Evolutionary conservation across 1,284 basidiomycete genomes (phyloP), one percentile per base, ranked within the genome.

Genomic region (Earliella scabrosa): DNA sequence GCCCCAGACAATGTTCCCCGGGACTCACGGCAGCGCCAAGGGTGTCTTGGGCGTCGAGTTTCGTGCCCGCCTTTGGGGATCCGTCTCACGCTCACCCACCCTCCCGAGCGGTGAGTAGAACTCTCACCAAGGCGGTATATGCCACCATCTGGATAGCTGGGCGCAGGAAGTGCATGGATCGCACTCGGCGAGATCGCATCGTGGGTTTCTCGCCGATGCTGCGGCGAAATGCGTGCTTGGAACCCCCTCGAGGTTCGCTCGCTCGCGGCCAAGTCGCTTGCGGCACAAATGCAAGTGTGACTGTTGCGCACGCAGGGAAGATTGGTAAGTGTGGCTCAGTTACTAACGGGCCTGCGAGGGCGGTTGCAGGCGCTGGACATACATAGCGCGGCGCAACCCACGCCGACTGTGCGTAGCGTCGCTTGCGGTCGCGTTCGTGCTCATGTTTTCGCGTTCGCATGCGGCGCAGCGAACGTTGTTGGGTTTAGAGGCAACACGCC

Each of bases 11-110:
- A n/a, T n/a, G n/a, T n/a, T n/a, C 45, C 53, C 60, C 60, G 57
- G 60, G 52, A 62, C 54, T 52, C 57, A 50, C 60, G 60, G 60
- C 54, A 31, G 60, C 60, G 60, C 60, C 20, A 18, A 18, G 35
- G 13, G 11, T 38, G 35, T 38, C 35, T 20, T 16, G 43, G 24
- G 26, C 26, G 14, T 29, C 9, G 26, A n/a, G 1, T 45, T 45
- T 45, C 43, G 13, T 23, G 20, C 10, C 20, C 23, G 6, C 16
- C 40, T 14, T 41, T 34, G n/a, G 32, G 40, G 40, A 41, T 26
- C 40, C 40, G 23, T 11, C 18, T 43, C 16, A 36, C 29, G 29
- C 50, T 21, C 50, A 51, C 40, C 31, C 49, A 31, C 2, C 23
- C 50, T 27, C 39, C 39, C 23, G 39, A 23, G 21, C 39, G 9